These are phyloP conservation scores for Sherardia arvensis DNA, from an alignment of 257 asterid genomes.

Conservation along the genomic window DNA sequence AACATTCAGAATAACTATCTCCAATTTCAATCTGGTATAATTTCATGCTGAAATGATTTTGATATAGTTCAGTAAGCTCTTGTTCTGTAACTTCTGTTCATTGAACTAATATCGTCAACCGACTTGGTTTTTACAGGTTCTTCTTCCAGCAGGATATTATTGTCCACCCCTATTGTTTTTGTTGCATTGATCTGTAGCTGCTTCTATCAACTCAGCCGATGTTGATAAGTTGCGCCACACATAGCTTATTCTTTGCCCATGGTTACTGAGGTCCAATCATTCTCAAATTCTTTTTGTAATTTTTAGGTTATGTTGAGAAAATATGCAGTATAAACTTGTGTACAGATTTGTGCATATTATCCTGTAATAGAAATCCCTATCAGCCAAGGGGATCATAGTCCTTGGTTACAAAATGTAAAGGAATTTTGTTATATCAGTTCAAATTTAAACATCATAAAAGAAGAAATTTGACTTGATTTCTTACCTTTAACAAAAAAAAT, in stretches of 20 bases:
- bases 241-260: constrained; percentile 7
- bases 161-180: background rate
- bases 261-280: background rate
- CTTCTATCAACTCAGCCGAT: constrained; percentile 5
- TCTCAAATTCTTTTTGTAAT: constrained; percentile 10
- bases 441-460: too few species aligned
- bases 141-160: constrained; percentile 6
- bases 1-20: constrained; percentile 53
- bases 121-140: constrained; percentile 11
- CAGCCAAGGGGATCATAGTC: background rate
- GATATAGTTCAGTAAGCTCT: background rate
- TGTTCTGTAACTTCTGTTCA: background rate
- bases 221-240: background rate
- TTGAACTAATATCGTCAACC: background rate
- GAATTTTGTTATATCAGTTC: background rate
- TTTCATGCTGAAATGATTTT: background rate
- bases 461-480: too few species aligned
- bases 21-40: constrained; percentile 43
- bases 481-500: too few species aligned
- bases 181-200: constrained; percentile 9
- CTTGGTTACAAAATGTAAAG: background rate
- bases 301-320: constrained; percentile 10
- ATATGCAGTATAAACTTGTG: background rate
- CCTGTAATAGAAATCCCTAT: background rate
- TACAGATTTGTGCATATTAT: too few species aligned